phyloP scores from a whole-genome alignment of 805 yeast species.

The Lipomyces mesembrius region DNA sequence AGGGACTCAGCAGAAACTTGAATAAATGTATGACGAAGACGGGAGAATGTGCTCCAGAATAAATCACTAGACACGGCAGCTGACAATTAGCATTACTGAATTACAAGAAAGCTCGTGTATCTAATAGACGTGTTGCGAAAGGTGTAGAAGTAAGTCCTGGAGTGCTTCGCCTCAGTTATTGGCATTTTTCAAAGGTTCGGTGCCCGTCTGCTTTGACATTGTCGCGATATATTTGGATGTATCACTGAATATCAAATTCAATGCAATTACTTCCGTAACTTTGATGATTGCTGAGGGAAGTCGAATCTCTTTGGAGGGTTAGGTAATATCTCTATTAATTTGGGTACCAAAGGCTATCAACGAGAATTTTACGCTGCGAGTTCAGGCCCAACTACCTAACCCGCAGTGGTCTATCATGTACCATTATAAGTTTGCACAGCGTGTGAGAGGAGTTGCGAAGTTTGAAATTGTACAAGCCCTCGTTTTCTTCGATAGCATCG shows the following conservation, averaged over 20 bases:
- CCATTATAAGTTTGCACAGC: no score
- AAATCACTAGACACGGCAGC: neutral
- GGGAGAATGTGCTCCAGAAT: neutral
- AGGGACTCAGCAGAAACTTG: neutral
- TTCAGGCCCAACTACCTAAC: neutral
- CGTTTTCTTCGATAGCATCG: no score
- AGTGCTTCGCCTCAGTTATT: neutral
- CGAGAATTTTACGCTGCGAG: neutral
- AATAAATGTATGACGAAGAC: neutral
- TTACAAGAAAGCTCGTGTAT: neutral
- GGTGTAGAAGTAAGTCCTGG: neutral
- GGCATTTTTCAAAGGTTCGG: neutral
- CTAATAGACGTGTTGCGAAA: no score
- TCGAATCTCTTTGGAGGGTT: neutral
- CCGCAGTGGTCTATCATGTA: neutral
- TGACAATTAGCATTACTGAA: neutral
- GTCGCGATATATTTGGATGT: neutral
- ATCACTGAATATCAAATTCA: no score
- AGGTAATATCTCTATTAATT: neutral
- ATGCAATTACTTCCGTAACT: no score
- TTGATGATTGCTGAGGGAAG: no score
- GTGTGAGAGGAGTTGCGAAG: no score
- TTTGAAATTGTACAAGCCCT: no score
- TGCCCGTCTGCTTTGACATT: neutral
- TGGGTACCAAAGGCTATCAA: neutral